Conservation (phyloP, 2,329 filamentous ascomycete species). For the Didymella keratinophila region DNA sequence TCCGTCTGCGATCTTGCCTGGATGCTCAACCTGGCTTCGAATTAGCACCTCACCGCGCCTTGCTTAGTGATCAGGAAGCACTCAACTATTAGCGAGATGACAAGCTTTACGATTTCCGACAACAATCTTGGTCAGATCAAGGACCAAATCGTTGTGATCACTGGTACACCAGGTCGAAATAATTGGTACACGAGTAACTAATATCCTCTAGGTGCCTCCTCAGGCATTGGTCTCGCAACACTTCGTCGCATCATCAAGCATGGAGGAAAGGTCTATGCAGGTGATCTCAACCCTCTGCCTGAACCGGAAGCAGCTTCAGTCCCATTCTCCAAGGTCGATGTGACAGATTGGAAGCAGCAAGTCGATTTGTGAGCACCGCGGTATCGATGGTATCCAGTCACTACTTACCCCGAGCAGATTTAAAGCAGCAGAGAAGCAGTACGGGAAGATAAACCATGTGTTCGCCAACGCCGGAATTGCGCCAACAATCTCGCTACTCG, state of each 20-base stretch:
- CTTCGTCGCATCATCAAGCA: slow-evolving; percentile 60
- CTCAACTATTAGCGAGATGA: slow-evolving; percentile 22
- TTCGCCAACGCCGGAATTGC: slow-evolving; percentile 51
- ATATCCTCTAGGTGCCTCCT: slow-evolving; percentile 59
- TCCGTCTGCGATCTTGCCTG: neutral
- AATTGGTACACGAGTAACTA: neutral
- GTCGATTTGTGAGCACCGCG: slow-evolving; percentile 44
- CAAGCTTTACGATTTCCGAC: slow-evolving; percentile 57
- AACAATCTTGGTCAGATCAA: slow-evolving; percentile 55
- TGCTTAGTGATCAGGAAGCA: neutral
- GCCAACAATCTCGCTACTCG: slow-evolving; percentile 29
- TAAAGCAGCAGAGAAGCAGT: slow-evolving; percentile 55
- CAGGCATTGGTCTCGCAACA: slow-evolving; percentile 68
- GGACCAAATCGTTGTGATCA: slow-evolving; percentile 62
- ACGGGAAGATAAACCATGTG: slow-evolving; percentile 56
- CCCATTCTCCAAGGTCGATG: slow-evolving; percentile 40
- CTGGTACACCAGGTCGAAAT: slow-evolving; percentile 49
- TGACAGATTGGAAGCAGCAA: slow-evolving; percentile 59
- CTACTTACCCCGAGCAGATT: slow-evolving; percentile 45
- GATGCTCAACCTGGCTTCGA: neutral
- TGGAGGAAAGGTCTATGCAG: slow-evolving; percentile 64
- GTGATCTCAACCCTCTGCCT: slow-evolving; percentile 59
- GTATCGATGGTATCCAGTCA: too few species aligned
- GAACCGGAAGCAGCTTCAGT: slow-evolving; percentile 31
- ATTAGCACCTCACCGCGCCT: neutral